Evolutionary conservation across 106 monocot genomes (phyloP), one percentile per base, ranked within the genome.

Genomic region (Hemerocallis citrina): DNA sequence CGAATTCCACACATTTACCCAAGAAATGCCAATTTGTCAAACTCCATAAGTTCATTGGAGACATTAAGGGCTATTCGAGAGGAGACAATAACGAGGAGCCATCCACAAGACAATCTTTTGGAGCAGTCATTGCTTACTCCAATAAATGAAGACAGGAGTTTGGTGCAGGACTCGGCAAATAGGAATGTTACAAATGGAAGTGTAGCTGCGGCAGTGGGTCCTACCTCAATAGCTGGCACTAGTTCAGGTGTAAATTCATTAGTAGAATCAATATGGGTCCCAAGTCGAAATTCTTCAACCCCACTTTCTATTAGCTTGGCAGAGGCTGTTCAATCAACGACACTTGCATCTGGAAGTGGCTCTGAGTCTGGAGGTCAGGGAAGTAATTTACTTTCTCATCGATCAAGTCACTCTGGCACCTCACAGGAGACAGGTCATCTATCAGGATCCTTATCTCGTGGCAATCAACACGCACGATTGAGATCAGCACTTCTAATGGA

Each of bases 401-500:
- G 44, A 40, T 45, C 66, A 59, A 59, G 68, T 64, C 68, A 46
- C 32, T 55, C 75, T 48, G 64, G 57, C 52, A 52, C 67, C 22
- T 61, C 49, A 25, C 72, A 68, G 32, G 82, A 72, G 23, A 48
- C 55, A 55, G 63, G 37, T 55, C 69, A 70, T 36, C 57, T 31
- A 31, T 39, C 63, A 40, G 66, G 64, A 54, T 28, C 58, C 60
- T 40, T 55, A 34, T 43, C 40, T 7, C 74, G 41, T 59, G 44
- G 60, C 27, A 74, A 72, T 51, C 82, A 62, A 4, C 72, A 66
- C 59, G 67, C 63, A 41, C 42, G 66, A 6, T 32, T 69, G 46
- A 84, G 88, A 71, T 61, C 84, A 25, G 61, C 72, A 36, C 45
- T 62, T 59, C n/a, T 71, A 34, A 51, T 68, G 17, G 85, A 79